Conservation (phyloP, 2,329 filamentous ascomycete species). For the Phyllosticta capitalensis region DNA sequence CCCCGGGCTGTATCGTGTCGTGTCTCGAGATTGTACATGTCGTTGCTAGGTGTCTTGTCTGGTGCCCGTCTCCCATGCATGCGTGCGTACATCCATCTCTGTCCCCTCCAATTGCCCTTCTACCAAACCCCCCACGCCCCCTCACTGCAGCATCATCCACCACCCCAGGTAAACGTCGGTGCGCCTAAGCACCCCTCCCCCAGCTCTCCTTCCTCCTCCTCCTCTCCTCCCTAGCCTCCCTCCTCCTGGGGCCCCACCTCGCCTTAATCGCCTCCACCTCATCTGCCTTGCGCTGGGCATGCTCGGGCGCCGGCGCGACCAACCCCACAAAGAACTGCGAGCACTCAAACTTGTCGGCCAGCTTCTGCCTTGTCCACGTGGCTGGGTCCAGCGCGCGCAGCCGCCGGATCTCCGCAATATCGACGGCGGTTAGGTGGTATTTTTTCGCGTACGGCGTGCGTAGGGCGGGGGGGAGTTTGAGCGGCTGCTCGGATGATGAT, state of each 20-base stretch:
- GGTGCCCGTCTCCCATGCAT: too few relatives aligned
- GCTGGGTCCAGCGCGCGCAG: slow-evolving; percentile 47
- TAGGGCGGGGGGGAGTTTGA: slow-evolving; percentile 38
- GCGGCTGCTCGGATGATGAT: slow-evolving; percentile 12
- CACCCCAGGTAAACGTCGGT: too few relatives aligned
- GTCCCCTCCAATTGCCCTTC: too few relatives aligned
- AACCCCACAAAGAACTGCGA: slow-evolving; percentile 53
- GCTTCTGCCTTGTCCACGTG: slow-evolving; percentile 48
- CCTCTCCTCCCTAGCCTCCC: slow-evolving; percentile 52
- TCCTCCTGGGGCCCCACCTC: slow-evolving; percentile 52
- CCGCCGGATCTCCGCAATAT: slow-evolving; percentile 50
- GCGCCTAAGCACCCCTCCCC: slow-evolving; percentile 48
- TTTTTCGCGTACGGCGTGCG: slow-evolving; percentile 46
- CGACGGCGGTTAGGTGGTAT: slow-evolving; percentile 48
- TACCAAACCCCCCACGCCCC: too few relatives aligned
- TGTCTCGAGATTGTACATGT: too few relatives aligned
- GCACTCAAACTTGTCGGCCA: slow-evolving; percentile 56
- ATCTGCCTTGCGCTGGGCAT: slow-evolving; percentile 33
- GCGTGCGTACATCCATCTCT: too few relatives aligned
- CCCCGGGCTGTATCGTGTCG: too few relatives aligned
- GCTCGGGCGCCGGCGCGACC: slow-evolving; percentile 40
- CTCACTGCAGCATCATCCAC: too few relatives aligned
- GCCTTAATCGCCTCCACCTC: slow-evolving; percentile 47
- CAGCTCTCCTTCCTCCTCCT: slow-evolving; percentile 50
- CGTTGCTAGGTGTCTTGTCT: too few relatives aligned